These are phyloP conservation scores for Macaranga tanarius DNA, from an alignment of 441 rosid species.

Conservation along the genomic window DNA sequence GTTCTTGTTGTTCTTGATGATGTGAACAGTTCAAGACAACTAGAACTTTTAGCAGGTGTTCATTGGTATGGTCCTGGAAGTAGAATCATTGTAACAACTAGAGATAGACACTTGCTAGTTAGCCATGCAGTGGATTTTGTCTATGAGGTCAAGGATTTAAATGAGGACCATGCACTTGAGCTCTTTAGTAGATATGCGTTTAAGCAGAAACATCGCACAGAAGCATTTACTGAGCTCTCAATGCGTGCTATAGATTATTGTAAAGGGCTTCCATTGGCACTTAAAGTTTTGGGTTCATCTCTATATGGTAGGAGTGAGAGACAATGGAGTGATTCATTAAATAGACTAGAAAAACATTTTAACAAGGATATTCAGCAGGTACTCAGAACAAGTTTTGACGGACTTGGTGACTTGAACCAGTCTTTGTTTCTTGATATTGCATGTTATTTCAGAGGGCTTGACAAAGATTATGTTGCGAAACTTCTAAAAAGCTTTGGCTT, in stretches of 20 bases:
- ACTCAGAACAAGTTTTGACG: slow-evolving; percentile 17
- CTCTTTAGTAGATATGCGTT: slow-evolving; percentile 31
- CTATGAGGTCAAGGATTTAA: slow-evolving; percentile 7
- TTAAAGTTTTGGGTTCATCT: slow-evolving; percentile 31
- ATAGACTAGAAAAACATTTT: slow-evolving; percentile 8
- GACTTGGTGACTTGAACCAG: slow-evolving; percentile 14
- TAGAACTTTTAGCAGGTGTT: slow-evolving; percentile 17
- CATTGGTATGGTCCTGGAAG: slow-evolving; percentile 30
- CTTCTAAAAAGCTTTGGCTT: slow-evolving; percentile 22
- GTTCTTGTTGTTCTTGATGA: slow-evolving; percentile 31
- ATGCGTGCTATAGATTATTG: slow-evolving; percentile 18
- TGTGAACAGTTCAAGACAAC: slow-evolving; percentile 15
- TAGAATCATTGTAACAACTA: slow-evolving; percentile 27
- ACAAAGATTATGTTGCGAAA: slow-evolving; percentile 3
- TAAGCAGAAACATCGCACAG: slow-evolving; percentile 7
- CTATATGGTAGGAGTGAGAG: neutral
- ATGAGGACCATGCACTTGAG: slow-evolving; percentile 21
- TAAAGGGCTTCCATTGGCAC: slow-evolving; percentile 30
- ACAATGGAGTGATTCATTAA: slow-evolving; percentile 16
- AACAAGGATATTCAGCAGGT: slow-evolving; percentile 14
- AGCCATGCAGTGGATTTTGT: slow-evolving; percentile 2
- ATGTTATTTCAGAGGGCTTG: slow-evolving; percentile 13
- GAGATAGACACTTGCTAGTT: slow-evolving; percentile 24
- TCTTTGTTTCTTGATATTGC: slow-evolving; percentile 30
- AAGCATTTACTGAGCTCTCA: neutral